Evolutionary conservation across 2,329 filamentous ascomycete species (phyloP).

Genomic region (Myriosclerotinia scirpicola): DNA sequence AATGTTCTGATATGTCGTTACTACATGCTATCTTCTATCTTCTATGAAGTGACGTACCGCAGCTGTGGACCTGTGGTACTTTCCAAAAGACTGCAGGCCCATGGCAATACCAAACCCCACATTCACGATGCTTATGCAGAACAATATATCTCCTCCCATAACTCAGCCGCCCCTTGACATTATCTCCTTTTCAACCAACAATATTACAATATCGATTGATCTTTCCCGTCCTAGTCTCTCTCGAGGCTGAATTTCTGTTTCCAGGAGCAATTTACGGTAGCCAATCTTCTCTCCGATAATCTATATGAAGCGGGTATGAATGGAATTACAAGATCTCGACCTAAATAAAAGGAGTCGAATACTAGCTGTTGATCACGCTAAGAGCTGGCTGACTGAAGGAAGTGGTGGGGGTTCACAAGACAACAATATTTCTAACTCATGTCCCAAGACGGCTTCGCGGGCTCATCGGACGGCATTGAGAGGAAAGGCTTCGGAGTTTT

Average conservation of each 20-base stretch:
- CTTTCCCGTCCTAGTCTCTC: slow-evolving; percentile 3
- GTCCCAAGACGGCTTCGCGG: slow-evolving; percentile 3
- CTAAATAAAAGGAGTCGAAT: slow-evolving; percentile 21
- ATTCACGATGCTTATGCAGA: slow-evolving; percentile 5
- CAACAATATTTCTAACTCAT: slow-evolving; percentile 21
- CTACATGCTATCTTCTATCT: slow-evolving; percentile 20
- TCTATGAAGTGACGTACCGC: not conserved
- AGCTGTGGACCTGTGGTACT: slow-evolving; percentile 6
- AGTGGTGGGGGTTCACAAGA: slow-evolving; percentile 27
- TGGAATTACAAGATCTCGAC: slow-evolving; percentile 11
- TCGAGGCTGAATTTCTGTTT: slow-evolving; percentile 9
- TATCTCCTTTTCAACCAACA: not conserved
- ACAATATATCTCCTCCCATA: slow-evolving; percentile 22
- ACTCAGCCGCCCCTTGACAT: slow-evolving; percentile 8
- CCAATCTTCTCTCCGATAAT: slow-evolving; percentile 23
- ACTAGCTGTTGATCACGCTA: slow-evolving; percentile 19
- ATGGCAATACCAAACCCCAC: slow-evolving; percentile 7
- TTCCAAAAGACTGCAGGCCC: slow-evolving; percentile 6
- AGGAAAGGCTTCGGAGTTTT: slow-evolving; percentile 9
- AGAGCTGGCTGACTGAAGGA: slow-evolving; percentile 21
- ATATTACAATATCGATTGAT: not conserved
- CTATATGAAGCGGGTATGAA: slow-evolving; percentile 30
- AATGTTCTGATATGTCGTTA: slow-evolving; percentile 16
- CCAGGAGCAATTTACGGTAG: slow-evolving; percentile 2
- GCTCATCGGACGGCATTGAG: slow-evolving; percentile 15